Evolutionary conservation across 2,329 filamentous ascomycete species (phyloP), one percentile per base, ranked within the genome.

Genomic region (Didymella keratinophila): DNA sequence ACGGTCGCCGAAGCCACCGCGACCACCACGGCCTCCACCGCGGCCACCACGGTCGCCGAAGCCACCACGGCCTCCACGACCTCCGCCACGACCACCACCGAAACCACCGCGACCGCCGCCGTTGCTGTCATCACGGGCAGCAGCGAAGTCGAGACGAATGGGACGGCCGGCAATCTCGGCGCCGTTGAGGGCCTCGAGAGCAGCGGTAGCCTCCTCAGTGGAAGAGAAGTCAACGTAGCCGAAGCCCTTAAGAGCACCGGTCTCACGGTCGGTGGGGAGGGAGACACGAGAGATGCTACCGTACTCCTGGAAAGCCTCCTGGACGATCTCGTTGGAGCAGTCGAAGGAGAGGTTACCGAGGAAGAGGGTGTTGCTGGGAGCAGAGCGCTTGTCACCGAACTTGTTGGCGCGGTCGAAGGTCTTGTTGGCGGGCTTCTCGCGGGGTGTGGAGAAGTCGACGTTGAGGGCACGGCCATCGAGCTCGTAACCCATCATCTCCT

Each of bases 281-380:
- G 93, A 90, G 71, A 97, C 87, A 75, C 90, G 90, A 72, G 89
- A 86, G 75, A 95, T 87, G 74, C 82, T 84, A 66, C 87, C 87
- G 69, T 88, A 84, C 68, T 89, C 85, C 70, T 82, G 81, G 82
- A 97, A 97, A 76, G 90, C 87, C 69, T 89, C 86, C 62, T 83
- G 84, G 68, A 97, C 84, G 65, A 83, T 80, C 55, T 93, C 89
- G 81, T 96, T 90, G 71, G 89, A 87, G 71, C 89, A 87, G 65
- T 91, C 87, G 80, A 96, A 97, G 49, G 91, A 88, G 67, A 97
- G 82, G 84, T 97, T 97, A 71, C 93, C 93, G 66, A 97, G 87
- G 80, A 95, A 97, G 60, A 97, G 85, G 41, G 93, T 97, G 67
- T 93, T 90, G 76, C 88, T 91, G 76, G 91, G 89, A 63, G 90